Percentiles rank a stretch among this genome's conserved stretches.
phyloP scores from a whole-genome alignment of 805 yeast genomes.

The Torulaspora quercuum region DNA sequence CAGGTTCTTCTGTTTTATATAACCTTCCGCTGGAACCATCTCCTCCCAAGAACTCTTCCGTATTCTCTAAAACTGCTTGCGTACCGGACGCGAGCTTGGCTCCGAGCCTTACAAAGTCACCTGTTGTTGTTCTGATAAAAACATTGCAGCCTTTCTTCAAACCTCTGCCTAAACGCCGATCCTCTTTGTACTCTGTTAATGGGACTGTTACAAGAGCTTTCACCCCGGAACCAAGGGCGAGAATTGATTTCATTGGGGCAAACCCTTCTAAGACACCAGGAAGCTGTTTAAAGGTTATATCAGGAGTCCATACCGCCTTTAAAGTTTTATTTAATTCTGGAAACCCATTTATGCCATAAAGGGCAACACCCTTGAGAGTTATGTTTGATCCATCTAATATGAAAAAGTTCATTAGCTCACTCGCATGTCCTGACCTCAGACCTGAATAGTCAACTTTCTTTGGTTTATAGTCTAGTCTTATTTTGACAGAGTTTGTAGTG shows the following conservation, averaged over 20 bases:
- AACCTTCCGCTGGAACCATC: slow-evolving; percentile 53
- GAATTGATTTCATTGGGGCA: slow-evolving; percentile 73
- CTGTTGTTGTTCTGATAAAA: slow-evolving; percentile 74
- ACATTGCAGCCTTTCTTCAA: slow-evolving; percentile 69
- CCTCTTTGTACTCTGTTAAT: slow-evolving; percentile 65
- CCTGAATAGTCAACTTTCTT: slow-evolving; percentile 84
- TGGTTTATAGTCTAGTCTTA: slow-evolving; percentile 87
- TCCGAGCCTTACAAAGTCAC: slow-evolving; percentile 76
- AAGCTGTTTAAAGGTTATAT: slow-evolving; percentile 75
- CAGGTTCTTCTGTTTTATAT: slow-evolving; percentile 14
- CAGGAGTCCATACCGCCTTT: slow-evolving; percentile 81
- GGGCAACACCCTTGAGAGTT: slow-evolving; percentile 52
- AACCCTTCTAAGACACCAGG: slow-evolving; percentile 80
- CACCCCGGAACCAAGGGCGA: slow-evolving; percentile 74
- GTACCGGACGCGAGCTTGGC: slow-evolving; percentile 86
- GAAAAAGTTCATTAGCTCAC: slow-evolving; percentile 85
- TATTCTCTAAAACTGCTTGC: slow-evolving; percentile 70
- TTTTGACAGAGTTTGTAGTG: slow-evolving; percentile 52
- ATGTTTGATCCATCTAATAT: slow-evolving; percentile 82
- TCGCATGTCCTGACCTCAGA: slow-evolving; percentile 73
- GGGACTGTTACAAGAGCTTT: slow-evolving; percentile 72
- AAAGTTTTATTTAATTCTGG: slow-evolving; percentile 53
- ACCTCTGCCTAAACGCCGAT: slow-evolving; percentile 65
- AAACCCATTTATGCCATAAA: slow-evolving; percentile 78
- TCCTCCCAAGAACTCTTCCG: slow-evolving; percentile 79